Evolutionary conservation across 148 eudicot species (phyloP).

Genomic region (Rhododendron kiyosumense): DNA sequence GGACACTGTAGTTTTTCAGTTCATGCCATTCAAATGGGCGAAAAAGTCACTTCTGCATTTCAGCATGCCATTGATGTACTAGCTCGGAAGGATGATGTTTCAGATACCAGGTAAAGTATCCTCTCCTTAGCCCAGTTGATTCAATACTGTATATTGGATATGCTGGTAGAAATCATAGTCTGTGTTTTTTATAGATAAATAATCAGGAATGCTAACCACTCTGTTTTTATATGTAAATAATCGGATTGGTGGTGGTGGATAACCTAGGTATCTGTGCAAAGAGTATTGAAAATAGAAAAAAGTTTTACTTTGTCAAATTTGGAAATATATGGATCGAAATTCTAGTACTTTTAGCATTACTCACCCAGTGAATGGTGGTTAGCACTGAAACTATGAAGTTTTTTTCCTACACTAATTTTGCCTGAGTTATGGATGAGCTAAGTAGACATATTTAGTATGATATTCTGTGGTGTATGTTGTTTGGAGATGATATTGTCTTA

Average conservation of each 20-base stretch:
- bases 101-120: slow-evolving; percentile 22
- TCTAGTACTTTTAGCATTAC: background rate
- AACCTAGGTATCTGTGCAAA: background rate
- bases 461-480: no score
- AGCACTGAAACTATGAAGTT: background rate
- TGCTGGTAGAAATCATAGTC: background rate
- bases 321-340: background rate
- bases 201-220: background rate
- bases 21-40: slow-evolving; percentile 88
- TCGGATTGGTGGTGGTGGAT: background rate
- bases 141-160: background rate
- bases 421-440: no score
- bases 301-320: background rate
- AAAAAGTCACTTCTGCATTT: slow-evolving; percentile 73
- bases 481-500: no score
- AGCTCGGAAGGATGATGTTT: slow-evolving; percentile 70
- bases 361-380: background rate
- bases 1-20: slow-evolving; percentile 77
- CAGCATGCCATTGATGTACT: slow-evolving; percentile 83
- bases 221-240: background rate
- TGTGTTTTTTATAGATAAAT: background rate
- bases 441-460: no score
- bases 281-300: background rate
- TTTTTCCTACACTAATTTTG: background rate
- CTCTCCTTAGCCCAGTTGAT: background rate